Conservation (phyloP, 805 yeast genomes). For the Lipomyces starkeyi region DNA sequence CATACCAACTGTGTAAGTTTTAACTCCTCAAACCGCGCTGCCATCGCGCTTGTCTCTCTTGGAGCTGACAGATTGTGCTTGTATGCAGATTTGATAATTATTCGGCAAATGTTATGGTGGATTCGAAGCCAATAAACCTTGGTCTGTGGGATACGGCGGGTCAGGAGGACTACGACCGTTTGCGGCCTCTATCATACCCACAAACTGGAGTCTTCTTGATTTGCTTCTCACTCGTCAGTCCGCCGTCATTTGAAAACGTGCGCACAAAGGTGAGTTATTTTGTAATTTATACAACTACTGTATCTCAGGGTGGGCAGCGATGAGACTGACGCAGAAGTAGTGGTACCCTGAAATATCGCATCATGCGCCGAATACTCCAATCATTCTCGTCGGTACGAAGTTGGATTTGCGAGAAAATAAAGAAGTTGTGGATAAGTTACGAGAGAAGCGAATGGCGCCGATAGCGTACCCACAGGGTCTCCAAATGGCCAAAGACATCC, state of each 20-base stretch:
- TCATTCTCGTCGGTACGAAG: constrained; percentile 86
- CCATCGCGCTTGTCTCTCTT: neutral
- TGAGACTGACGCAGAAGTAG: constrained; percentile 15
- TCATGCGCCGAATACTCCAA: constrained; percentile 73
- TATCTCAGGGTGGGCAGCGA: neutral
- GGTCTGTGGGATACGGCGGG: constrained; percentile 98
- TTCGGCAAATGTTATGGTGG: constrained; percentile 82
- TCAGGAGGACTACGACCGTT: constrained; percentile 87
- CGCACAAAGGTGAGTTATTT: constrained; percentile 56
- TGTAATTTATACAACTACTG: neutral
- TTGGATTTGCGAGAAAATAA: constrained; percentile 83
- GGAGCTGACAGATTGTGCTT: neutral
- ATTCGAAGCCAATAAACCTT: constrained; percentile 78
- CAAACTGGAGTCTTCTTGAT: constrained; percentile 87
- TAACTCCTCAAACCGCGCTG: neutral
- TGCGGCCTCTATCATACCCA: constrained; percentile 88
- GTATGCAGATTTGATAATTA: constrained; percentile 72
- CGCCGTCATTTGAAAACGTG: constrained; percentile 79
- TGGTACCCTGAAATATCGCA: constrained; percentile 88
- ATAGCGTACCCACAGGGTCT: constrained; percentile 66
- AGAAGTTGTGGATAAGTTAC: constrained; percentile 67
- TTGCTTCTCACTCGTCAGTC: constrained; percentile 84
- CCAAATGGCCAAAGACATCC: constrained; percentile 69
- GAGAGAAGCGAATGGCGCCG: constrained; percentile 66
- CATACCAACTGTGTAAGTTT: constrained; percentile 77